Conservation (phyloP, 768 basidiomycete species). For the Boletus bicolor region DNA sequence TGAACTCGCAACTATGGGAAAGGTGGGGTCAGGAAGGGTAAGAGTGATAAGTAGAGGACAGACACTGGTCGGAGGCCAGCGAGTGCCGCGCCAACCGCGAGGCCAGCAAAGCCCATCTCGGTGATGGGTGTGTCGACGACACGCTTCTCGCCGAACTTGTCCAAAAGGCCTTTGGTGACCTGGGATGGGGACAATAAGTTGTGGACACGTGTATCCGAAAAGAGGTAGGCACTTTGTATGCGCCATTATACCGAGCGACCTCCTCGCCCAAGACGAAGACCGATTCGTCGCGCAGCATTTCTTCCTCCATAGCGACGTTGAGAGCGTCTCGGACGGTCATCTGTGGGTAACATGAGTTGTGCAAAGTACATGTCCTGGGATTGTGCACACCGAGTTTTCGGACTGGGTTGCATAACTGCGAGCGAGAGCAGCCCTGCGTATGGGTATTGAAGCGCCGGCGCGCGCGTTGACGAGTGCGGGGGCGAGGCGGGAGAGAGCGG, state of each 20-base stretch:
- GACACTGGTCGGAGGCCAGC: slow-evolving; percentile 93
- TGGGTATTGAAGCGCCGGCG: slow-evolving; percentile 38
- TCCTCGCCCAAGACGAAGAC: slow-evolving; percentile 98
- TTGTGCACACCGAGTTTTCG: slow-evolving; percentile 45
- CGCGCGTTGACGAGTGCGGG: slow-evolving; percentile 45
- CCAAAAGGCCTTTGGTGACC: slow-evolving; percentile 97
- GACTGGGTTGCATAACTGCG: slow-evolving; percentile 66
- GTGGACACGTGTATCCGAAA: neutral
- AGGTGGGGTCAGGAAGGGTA: slow-evolving; percentile 9
- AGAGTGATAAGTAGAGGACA: slow-evolving; percentile 21
- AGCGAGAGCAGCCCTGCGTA: slow-evolving; percentile 42
- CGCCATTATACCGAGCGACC: slow-evolving; percentile 97
- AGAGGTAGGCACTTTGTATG: slow-evolving; percentile 70
- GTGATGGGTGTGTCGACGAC: slow-evolving; percentile 97
- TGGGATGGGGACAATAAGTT: slow-evolving; percentile 31
- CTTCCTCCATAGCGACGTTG: slow-evolving; percentile 98
- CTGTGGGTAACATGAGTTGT: slow-evolving; percentile 37
- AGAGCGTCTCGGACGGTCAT: slow-evolving; percentile 99
- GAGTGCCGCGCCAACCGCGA: slow-evolving; percentile 92
- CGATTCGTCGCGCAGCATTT: slow-evolving; percentile 93
- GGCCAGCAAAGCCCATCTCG: slow-evolving; percentile 97
- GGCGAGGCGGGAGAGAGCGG: slow-evolving; percentile 61
- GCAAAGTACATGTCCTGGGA: slow-evolving; percentile 15
- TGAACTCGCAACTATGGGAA: slow-evolving; percentile 86
- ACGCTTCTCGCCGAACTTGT: slow-evolving; percentile 98